These are phyloP conservation scores for Penicillium rolfsii DNA, from an alignment of 2,329 filamentous ascomycete species.

Conservation along the genomic window DNA sequence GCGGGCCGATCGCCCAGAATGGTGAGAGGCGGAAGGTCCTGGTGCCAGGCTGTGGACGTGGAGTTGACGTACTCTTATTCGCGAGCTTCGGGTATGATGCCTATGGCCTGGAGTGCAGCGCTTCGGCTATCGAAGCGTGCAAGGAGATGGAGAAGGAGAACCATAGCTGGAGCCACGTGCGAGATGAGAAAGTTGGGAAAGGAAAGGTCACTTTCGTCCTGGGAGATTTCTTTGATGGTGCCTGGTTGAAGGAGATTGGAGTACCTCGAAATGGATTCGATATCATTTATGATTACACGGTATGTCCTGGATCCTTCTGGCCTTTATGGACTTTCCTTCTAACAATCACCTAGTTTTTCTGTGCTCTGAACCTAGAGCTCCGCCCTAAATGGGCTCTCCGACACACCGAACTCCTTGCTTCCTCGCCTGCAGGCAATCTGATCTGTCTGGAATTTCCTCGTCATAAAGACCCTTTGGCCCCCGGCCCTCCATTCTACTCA, in stretches of 20 bases:
- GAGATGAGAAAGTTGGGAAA: constrained; percentile 39
- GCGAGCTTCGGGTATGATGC: constrained; percentile 76
- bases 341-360: constrained; percentile 59
- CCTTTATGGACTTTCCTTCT: constrained; percentile 9
- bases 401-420: constrained; percentile 57
- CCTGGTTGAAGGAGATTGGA: constrained; percentile 43
- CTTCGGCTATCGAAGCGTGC: constrained; percentile 49
- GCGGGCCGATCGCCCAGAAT: constrained; percentile 34
- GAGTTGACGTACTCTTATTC: constrained; percentile 78
- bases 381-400: constrained; percentile 62
- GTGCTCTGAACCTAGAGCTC: constrained; percentile 58
- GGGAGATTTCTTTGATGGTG: constrained; percentile 51
- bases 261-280: constrained; percentile 45
- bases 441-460: constrained; percentile 78
- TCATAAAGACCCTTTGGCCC: constrained; percentile 65
- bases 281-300: constrained; percentile 66
- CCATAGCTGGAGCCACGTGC: constrained; percentile 40
- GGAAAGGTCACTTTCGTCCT: constrained; percentile 47
- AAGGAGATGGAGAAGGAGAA: constrained; percentile 40
- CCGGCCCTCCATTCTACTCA: constrained; percentile 74
- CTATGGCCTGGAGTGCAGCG: constrained; percentile 71
- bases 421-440: constrained; percentile 52
- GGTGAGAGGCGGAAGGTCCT: constrained; percentile 60
- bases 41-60: constrained; percentile 80
- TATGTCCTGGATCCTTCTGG: constrained; percentile 37